These are phyloP conservation scores for Stemphylium beticola DNA, from an alignment of 2,329 filamentous ascomycete genomes.

Conservation along the genomic window DNA sequence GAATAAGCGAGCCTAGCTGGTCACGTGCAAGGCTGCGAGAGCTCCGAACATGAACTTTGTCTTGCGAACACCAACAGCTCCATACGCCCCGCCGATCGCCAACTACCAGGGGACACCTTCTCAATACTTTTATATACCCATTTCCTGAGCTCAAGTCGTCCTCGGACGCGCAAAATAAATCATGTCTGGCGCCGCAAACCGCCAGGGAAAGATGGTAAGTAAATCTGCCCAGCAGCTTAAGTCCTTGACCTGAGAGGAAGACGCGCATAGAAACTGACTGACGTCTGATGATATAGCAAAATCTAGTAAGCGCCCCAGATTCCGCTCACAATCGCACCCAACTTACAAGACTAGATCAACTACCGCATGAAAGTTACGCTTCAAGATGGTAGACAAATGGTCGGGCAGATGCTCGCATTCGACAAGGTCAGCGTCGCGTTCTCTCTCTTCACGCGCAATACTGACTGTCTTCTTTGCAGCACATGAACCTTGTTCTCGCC, in stretches of 20 bases:
- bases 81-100: conserved; percentile 27
- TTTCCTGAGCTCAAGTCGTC: conserved; percentile 45
- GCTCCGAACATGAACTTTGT: conserved; percentile 26
- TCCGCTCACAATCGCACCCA: conserved; percentile 16
- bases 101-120: conserved; percentile 23
- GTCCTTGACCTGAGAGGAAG: conserved; percentile 46
- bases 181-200: conserved; percentile 67
- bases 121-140: conserved; percentile 4
- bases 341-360: conserved; percentile 75
- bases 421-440: conserved; percentile 73
- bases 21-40: conserved; percentile 21
- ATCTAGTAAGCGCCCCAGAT: conserved; percentile 61
- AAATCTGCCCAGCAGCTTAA: conserved; percentile 44
- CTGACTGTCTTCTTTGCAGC: conserved; percentile 59
- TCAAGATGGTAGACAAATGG: conserved; percentile 94
- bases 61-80: conserved; percentile 31
- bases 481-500: conserved; percentile 99
- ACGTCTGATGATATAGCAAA: conserved; percentile 61
- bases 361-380: conserved; percentile 98
- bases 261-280: conserved; percentile 54
- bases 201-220: conserved; percentile 99
- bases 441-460: neutral
- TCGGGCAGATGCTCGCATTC: conserved; percentile 96
- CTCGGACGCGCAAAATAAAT: conserved; percentile 49
- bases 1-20: conserved; percentile 22